phyloP scores from a whole-genome alignment of 164 flowering plant genomes.

The Aristolochia contorta region DNA sequence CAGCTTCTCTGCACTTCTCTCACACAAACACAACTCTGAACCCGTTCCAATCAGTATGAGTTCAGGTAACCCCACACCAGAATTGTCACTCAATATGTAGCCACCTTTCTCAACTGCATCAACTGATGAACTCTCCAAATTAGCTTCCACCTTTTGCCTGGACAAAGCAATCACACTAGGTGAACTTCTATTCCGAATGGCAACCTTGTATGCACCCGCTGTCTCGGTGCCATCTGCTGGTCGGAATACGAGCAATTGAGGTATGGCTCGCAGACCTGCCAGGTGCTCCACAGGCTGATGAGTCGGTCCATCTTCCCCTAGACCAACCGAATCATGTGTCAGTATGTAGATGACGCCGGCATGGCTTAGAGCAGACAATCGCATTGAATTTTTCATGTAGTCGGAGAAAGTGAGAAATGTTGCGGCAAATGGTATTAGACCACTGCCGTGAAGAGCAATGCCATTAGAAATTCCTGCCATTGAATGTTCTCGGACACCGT shows the following conservation, averaged over 20 bases:
- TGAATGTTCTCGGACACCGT: conserved; percentile 54
- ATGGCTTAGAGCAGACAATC: conserved; percentile 45
- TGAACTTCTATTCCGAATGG: conserved; percentile 23
- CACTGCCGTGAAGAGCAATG: conserved; percentile 43
- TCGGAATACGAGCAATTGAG: conserved; percentile 38
- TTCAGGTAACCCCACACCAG: conserved; percentile 76
- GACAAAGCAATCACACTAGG: conserved; percentile 43
- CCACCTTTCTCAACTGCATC: conserved; percentile 93
- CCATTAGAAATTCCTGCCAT: conserved; percentile 63
- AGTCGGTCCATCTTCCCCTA: conserved; percentile 74
- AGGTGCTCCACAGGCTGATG: conserved; percentile 69
- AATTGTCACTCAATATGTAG: conserved; percentile 69
- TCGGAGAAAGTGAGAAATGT: conserved; percentile 57
- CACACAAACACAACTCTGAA: conserved; percentile 81
- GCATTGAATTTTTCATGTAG: conserved; percentile 46
- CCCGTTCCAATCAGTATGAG: conserved; percentile 84
- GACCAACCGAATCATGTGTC: conserved; percentile 70
- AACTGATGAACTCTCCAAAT: conserved; percentile 57
- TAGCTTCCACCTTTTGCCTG: conserved; percentile 41
- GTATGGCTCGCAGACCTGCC: conserved; percentile 48
- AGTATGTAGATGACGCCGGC: conserved; percentile 53
- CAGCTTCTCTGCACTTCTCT: conserved; percentile 68
- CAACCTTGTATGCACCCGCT: conserved; percentile 56
- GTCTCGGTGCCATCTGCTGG: conserved; percentile 65
- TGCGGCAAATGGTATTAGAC: conserved; percentile 53